Evolutionary conservation across 306 rosid species (phyloP).

Genomic region (Lathyrus oleraceus): DNA sequence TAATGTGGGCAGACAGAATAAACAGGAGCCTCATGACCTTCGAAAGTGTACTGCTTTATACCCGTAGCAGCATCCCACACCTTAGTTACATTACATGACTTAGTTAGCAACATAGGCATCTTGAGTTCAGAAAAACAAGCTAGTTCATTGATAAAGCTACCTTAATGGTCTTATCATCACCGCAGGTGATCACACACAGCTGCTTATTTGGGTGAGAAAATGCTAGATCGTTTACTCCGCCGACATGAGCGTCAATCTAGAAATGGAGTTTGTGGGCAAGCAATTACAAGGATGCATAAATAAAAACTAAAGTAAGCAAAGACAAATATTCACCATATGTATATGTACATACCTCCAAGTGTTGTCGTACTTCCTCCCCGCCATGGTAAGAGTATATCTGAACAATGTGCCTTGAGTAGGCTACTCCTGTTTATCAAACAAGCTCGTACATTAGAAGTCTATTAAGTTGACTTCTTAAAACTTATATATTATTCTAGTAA

Average conservation of each 20-base stretch:
- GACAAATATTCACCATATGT: conserved; percentile 5
- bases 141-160: conserved; percentile 46
- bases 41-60: conserved; percentile 74
- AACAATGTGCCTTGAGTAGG: conserved; percentile 94
- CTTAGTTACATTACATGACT: conserved; percentile 49
- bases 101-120: conserved; percentile 33
- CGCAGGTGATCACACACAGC: conserved; percentile 94
- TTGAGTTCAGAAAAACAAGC: conserved; percentile 31
- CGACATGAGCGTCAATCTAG: conserved; percentile 95
- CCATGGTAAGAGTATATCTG: conserved; percentile 86
- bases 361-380: conserved; percentile 74
- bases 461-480: conserved; percentile 9
- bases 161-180: conserved; percentile 95
- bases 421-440: conserved; percentile 65
- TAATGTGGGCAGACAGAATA: conserved; percentile 95
- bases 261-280: conserved; percentile 27
- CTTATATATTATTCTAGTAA: conserved; percentile 1
- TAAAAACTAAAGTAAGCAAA: conserved; percentile 28
- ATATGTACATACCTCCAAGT: conserved; percentile 63
- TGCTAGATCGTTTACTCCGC: conserved; percentile 98
- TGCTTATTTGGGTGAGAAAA: conserved; percentile 96
- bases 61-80: conserved; percentile 97
- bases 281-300: conserved; percentile 1
- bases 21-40: conserved; percentile 99
- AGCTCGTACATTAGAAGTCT: conserved; percentile 23